Conservation (phyloP, 352 stramenopile genomes). For the Pythium insidiosum region DNA sequence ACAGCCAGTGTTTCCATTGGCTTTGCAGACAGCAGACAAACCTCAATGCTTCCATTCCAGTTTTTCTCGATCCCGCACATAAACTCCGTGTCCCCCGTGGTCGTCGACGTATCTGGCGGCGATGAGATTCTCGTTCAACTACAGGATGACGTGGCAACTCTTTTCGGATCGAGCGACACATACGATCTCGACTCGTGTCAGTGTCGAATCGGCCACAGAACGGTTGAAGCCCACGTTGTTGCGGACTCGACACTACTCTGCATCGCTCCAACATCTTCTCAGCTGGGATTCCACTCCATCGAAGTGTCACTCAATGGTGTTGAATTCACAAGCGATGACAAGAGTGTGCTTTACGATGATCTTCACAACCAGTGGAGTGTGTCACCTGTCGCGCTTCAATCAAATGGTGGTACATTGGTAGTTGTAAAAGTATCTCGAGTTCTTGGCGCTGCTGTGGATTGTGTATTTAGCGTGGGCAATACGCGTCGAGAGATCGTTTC, state of each 20-base stretch:
- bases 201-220: conserved; percentile 3
- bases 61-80: conserved; percentile 1
- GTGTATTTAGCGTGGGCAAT: no score
- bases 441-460: no score
- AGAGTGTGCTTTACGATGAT: conserved; percentile 7
- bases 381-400: no score
- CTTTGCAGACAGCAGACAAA: background rate
- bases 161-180: no score
- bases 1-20: no score
- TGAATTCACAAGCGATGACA: conserved; percentile 4
- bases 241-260: conserved; percentile 1
- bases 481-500: no score
- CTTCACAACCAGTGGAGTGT: no score
- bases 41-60: background rate
- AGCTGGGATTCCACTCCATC: conserved; percentile 6
- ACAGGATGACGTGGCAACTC: conserved; percentile 1
- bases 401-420: no score
- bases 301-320: conserved; percentile 12
- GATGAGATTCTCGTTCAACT: conserved; percentile 1
- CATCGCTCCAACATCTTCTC: conserved; percentile 2
- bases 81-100: background rate
- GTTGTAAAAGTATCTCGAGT: no score
- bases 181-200: background rate
- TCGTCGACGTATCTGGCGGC: background rate
- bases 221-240: background rate